Base-by-base conservation (phyloP, 805 yeast genomes). In the Zygosaccharomyces kombuchaensis region DNA sequence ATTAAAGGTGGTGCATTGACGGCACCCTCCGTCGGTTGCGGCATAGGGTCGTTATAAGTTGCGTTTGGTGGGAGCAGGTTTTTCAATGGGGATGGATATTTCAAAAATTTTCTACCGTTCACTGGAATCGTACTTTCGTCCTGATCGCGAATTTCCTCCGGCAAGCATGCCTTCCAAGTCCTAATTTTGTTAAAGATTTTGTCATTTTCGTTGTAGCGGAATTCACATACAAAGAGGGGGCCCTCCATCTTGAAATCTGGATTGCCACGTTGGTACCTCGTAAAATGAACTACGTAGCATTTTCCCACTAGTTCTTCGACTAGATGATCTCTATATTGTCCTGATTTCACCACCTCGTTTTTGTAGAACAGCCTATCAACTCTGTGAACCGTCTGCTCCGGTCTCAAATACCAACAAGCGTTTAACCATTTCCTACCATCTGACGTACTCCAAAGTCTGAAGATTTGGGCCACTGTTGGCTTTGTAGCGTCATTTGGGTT, bases 151-250 rank as follows among this genome's bases (percentile, higher is more conserved):
- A 91, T 85, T 66, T 91, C 98, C 66, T 93, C 98, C 0, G 99
- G 99, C 54, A 93, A 75, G 72, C 98, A 93, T 6, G 97, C 97
- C 67, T 88, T 91, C 99, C 99, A 93, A 2, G 99, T 91, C 61
- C 98, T 78, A 58, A 93, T 93, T 62, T 91, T 85, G 68, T 91
- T 93, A 74, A 93, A 93, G 23, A 82, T 82, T 65, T 87, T 87
- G 58, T 87, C 96, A 45, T 79, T 75, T 63, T 91, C 97, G 62
- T 91, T 91, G 68, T 90, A 93, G 59, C 99, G 81, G 65, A 80
- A 87, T 67, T 93, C 99, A 70, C 98, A 93, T 55, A 93, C 83
- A 67, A 89, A 93, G 62, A 95, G 77, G 5, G 93, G 91, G 3
- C 87, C 84, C 43, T 87, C 91, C 45, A 74, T 74, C 16, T 87